Evolutionary conservation across 345 rosid species (phyloP).

Genomic region (Eucalyptus brandiana): DNA sequence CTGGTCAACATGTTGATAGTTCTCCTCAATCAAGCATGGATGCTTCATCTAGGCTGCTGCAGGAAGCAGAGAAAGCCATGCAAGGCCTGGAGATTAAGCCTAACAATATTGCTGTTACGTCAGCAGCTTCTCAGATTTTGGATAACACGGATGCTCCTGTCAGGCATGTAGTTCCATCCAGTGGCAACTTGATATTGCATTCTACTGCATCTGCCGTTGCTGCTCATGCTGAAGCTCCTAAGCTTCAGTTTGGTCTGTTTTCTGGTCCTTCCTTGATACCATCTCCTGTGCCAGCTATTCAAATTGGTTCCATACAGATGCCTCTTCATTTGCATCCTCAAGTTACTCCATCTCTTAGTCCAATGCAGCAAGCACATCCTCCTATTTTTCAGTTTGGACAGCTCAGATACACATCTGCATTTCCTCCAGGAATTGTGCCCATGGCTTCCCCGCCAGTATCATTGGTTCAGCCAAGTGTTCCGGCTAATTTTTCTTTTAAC

Average conservation of each 20-base stretch:
- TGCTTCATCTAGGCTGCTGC: slow-evolving; percentile 28
- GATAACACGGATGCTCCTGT: slow-evolving; percentile 22
- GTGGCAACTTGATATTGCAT: slow-evolving; percentile 11
- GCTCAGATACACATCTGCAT: slow-evolving; percentile 64
- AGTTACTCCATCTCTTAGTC: slow-evolving; percentile 44
- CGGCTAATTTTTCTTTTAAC: slow-evolving; percentile 27
- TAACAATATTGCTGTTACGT: slow-evolving; percentile 13
- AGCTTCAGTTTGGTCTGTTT: slow-evolving; percentile 91
- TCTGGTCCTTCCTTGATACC: slow-evolving; percentile 90
- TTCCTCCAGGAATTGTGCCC: slow-evolving; percentile 67
- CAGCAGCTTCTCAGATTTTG: slow-evolving; percentile 16
- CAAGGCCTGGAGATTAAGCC: slow-evolving; percentile 36
- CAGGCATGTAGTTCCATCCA: slow-evolving; percentile 17
- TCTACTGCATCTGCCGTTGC: slow-evolving; percentile 20
- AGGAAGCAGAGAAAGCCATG: slow-evolving; percentile 43
- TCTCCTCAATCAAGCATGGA: slow-evolving; percentile 22
- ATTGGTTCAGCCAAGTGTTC: slow-evolving; percentile 33
- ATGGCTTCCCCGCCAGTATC: slow-evolving; percentile 52
- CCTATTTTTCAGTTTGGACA: slow-evolving; percentile 92
- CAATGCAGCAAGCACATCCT: slow-evolving; percentile 59
- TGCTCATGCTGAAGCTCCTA: slow-evolving; percentile 54
- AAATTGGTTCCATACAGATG: slow-evolving; percentile 99
- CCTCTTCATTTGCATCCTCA: slow-evolving; percentile 93
- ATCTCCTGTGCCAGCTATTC: slow-evolving; percentile 94
- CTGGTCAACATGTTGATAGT: slow-evolving; percentile 17